These are phyloP conservation scores for Paraglomus brasilianum DNA, from an alignment of 192 early-diverging fungal genomes.

Conservation along the genomic window DNA sequence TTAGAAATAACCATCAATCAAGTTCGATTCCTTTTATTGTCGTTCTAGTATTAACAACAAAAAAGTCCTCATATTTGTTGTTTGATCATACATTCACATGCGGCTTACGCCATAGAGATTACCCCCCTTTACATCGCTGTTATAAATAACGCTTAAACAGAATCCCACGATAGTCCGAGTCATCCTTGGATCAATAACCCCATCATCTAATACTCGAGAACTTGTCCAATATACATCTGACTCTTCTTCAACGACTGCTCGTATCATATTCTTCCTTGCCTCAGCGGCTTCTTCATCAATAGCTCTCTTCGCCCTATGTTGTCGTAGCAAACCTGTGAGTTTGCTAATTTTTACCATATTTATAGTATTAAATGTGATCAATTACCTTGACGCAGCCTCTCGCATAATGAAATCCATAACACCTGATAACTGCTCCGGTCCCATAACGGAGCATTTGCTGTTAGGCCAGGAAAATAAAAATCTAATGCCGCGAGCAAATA, in stretches of 20 bases:
- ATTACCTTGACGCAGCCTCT: constrained; percentile 56
- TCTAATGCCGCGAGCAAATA: constrained; percentile 22
- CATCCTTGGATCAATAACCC: constrained; percentile 61
- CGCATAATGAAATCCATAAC: constrained; percentile 69
- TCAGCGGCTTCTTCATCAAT: constrained; percentile 55
- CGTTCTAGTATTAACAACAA: too few species aligned
- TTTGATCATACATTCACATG: constrained; percentile 42
- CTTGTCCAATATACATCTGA: constrained; percentile 64
- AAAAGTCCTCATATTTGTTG: too few species aligned
- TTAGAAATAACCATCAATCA: too few species aligned
- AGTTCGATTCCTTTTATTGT: too few species aligned
- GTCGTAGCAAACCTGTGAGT: not conserved
- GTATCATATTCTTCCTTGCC: constrained; percentile 43
- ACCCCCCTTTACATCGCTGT: constrained; percentile 55
- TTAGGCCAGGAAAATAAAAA: constrained; percentile 74
- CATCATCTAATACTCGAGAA: constrained; percentile 59
- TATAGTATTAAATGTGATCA: not conserved
- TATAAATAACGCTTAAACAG: constrained; percentile 58
- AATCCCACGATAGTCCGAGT: constrained; percentile 59
- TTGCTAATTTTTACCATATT: not conserved
- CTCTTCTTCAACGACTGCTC: constrained; percentile 53
- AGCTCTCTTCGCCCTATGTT: constrained; percentile 42
- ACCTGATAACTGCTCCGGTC: constrained; percentile 64
- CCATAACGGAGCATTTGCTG: constrained; percentile 67
- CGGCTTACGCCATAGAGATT: constrained; percentile 61